Percentiles rank a stretch among this genome's conserved stretches.
Evolutionary conservation across 2,329 filamentous ascomycete genomes (phyloP).

Genomic region (Sarocladiaceae sp.): DNA sequence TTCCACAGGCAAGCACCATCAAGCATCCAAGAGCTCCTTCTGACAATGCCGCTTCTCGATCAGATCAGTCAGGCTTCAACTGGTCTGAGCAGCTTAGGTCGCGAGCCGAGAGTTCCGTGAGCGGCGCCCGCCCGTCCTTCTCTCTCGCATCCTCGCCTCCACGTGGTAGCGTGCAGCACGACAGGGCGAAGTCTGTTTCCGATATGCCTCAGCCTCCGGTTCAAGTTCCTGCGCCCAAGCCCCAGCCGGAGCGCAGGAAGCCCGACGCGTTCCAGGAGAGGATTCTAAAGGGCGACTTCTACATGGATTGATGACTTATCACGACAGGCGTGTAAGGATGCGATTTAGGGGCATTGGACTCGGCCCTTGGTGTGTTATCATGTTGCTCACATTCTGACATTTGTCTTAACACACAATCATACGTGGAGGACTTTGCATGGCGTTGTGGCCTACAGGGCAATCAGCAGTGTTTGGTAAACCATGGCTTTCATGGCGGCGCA

Average conservation of each 20-base stretch:
- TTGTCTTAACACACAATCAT: conserved; percentile 7
- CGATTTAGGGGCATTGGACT: not conserved
- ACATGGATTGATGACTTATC: conserved; percentile 72
- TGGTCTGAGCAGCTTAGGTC: conserved; percentile 95
- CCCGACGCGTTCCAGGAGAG: conserved; percentile 95
- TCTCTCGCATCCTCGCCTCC: conserved; percentile 48
- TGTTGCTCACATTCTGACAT: conserved; percentile 6
- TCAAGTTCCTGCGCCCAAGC: conserved; percentile 42
- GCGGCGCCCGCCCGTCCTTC: conserved; percentile 52
- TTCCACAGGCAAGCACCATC: conserved; percentile 56
- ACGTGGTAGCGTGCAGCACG: conserved; percentile 42
- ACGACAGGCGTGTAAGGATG: conserved; percentile 6
- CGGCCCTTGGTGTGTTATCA: not conserved
- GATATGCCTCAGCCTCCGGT: conserved; percentile 56
- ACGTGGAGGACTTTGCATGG: conserved; percentile 3
- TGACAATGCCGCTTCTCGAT: conserved; percentile 57
- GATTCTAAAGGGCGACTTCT: conserved; percentile 95
- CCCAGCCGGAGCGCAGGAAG: conserved; percentile 55
- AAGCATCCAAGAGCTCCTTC: conserved; percentile 54
- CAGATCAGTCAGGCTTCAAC: conserved; percentile 87
- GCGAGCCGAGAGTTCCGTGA: conserved; percentile 77
- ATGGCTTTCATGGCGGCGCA: conserved; percentile 1
- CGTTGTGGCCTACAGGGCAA: conserved; percentile 1
- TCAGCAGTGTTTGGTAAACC: not conserved
- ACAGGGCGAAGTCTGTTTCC: conserved; percentile 66